Evolutionary conservation across 805 yeast genomes (phyloP).

Genomic region (Myxozyma neglecta): DNA sequence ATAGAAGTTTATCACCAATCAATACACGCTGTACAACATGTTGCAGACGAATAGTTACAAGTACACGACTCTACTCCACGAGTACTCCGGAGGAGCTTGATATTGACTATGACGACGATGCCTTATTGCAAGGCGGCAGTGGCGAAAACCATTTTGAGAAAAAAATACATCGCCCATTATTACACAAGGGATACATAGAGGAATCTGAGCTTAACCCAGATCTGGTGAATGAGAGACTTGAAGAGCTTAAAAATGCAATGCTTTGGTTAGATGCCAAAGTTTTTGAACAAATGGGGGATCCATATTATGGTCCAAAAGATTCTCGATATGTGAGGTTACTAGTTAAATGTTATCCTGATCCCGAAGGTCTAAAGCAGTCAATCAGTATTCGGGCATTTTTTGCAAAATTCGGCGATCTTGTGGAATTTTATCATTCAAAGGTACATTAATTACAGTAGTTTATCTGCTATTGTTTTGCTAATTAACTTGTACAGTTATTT

Average conservation of each 20-base stretch:
- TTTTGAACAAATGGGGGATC: not conserved
- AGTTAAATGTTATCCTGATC: conserved; percentile 6
- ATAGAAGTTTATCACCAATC: no score
- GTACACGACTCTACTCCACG: no score
- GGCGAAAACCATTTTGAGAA: not conserved
- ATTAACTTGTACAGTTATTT: not conserved
- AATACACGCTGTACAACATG: no score
- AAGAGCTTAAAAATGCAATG: not conserved
- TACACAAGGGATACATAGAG: not conserved
- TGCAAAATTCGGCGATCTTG: not conserved
- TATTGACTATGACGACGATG: no score
- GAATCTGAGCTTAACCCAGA: not conserved
- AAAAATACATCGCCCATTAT: not conserved
- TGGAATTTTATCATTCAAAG: not conserved
- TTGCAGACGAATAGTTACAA: no score
- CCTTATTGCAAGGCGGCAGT: no score
- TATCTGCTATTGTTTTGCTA: not conserved
- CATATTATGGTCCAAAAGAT: not conserved
- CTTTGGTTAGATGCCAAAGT: not conserved
- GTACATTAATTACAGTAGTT: not conserved
- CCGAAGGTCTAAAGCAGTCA: not conserved
- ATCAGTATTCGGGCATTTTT: not conserved
- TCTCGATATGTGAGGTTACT: conserved; percentile 1
- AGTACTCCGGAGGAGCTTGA: no score
- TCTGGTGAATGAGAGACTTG: not conserved